A percentile compares a stretch with the other conserved stretches of the same genome.
phyloP scores from a whole-genome alignment of 2,329 filamentous ascomycete genomes.

The Clonostachys chloroleuca region DNA sequence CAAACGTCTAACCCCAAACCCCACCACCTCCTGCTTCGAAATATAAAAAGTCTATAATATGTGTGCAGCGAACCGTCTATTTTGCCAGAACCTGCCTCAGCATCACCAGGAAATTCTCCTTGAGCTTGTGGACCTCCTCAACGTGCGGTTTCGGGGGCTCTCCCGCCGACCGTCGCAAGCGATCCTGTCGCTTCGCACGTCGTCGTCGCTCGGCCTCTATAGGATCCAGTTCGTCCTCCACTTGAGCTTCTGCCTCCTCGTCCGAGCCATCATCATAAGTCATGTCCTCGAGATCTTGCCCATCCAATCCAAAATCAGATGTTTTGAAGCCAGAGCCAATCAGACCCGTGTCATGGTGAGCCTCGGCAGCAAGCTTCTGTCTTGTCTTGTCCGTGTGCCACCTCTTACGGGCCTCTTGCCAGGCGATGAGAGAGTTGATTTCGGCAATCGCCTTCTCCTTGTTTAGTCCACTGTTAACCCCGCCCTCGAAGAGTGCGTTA shows the following conservation, averaged over 20 bases:
- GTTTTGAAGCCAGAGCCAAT: conserved; percentile 64
- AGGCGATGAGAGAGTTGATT: conserved; percentile 81
- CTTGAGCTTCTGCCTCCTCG: conserved; percentile 63
- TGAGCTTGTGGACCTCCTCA: conserved; percentile 74
- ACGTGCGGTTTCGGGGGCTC: conserved; percentile 80
- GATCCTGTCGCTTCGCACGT: conserved; percentile 72
- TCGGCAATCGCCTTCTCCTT: conserved; percentile 70
- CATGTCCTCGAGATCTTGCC: conserved; percentile 82
- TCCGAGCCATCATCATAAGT: conserved; percentile 67
- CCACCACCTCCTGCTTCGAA: no score
- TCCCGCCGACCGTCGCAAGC: conserved; percentile 73
- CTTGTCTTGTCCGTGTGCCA: conserved; percentile 98
- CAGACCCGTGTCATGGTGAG: conserved; percentile 39
- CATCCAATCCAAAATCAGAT: conserved; percentile 85
- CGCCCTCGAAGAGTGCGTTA: conserved; percentile 86
- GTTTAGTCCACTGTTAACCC: conserved; percentile 66
- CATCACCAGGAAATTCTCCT: conserved; percentile 77
- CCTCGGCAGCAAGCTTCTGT: conserved; percentile 96
- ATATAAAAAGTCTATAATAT: background rate
- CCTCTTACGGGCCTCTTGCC: conserved; percentile 94
- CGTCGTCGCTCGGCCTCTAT: conserved; percentile 82
- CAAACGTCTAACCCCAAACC: no score
- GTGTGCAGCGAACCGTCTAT: conserved; percentile 26
- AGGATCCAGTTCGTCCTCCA: conserved; percentile 77
- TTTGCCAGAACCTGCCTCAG: conserved; percentile 75